phyloP scores from a whole-genome alignment of 2,329 filamentous ascomycete genomes.

The Aspergillus pseudonomiae region DNA sequence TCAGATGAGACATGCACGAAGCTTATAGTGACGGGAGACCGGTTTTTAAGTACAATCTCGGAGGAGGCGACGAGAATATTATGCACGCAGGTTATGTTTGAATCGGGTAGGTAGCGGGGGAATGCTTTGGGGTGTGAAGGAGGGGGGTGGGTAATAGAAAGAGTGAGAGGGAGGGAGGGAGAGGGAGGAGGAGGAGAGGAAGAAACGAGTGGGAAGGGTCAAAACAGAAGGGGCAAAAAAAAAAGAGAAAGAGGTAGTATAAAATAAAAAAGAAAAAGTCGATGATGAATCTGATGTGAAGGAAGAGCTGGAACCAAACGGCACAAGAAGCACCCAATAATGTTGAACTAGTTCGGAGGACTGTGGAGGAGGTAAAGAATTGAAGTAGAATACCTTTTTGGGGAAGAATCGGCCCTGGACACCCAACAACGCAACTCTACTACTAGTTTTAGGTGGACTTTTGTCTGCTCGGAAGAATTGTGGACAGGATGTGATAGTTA shows the following conservation, averaged over 20 bases:
- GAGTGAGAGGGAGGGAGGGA: constrained; percentile 15
- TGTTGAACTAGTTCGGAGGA: not conserved
- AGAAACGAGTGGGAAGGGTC: constrained; percentile 13
- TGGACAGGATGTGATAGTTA: constrained; percentile 21
- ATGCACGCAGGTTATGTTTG: constrained; percentile 1
- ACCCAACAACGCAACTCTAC: not conserved
- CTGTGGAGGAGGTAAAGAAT: constrained; percentile 1
- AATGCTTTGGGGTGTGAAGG: constrained; percentile 19
- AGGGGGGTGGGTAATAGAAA: constrained; percentile 18
- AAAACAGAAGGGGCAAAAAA: not conserved
- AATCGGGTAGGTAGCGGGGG: constrained; percentile 11
- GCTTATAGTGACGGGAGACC: not conserved
- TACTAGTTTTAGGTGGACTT: not conserved
- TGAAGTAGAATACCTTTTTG: constrained; percentile 3
- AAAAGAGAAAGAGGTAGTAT: not conserved
- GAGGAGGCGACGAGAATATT: not conserved
- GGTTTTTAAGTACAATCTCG: not conserved
- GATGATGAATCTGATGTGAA: constrained; percentile 13
- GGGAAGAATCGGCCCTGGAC: constrained; percentile 6
- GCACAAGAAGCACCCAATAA: constrained; percentile 21
- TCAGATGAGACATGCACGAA: not conserved
- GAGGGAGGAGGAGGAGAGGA: constrained; percentile 7
- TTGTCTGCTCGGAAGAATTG: constrained; percentile 17
- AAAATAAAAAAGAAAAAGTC: constrained; percentile 2
- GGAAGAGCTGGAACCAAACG: constrained; percentile 13